Conservation (phyloP, 768 basidiomycete genomes). For the Rhizopogon vesiculosus region DNA sequence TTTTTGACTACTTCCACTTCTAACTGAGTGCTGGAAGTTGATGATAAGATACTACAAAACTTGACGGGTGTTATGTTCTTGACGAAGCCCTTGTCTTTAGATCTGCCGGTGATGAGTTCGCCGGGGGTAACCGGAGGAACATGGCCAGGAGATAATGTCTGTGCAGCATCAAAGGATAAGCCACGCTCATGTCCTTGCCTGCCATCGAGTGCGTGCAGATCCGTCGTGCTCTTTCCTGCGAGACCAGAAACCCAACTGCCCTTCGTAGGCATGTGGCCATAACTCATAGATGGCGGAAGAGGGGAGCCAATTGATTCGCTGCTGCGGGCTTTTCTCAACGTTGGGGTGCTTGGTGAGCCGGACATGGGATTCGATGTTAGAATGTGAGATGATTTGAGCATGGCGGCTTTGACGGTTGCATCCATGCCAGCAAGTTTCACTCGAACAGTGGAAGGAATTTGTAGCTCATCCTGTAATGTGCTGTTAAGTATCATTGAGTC, state of each 20-base stretch:
- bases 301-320: conserved; percentile 66
- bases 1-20: conserved; percentile 89
- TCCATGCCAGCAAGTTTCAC: conserved; percentile 82
- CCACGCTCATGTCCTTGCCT: conserved; percentile 50
- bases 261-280: conserved; percentile 27
- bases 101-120: conserved; percentile 31
- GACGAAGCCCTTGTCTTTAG: conserved; percentile 48
- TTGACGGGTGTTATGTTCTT: conserved; percentile 60
- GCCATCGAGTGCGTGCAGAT: conserved; percentile 19
- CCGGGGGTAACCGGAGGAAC: conserved; percentile 37
- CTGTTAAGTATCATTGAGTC: background rate
- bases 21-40: conserved; percentile 66
- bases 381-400: conserved; percentile 82
- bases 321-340: conserved; percentile 67
- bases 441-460: conserved; percentile 75
- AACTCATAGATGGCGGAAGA: conserved; percentile 31
- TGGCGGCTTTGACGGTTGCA: conserved; percentile 81
- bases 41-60: conserved; percentile 62
- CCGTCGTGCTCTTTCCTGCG: conserved; percentile 26
- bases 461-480: conserved; percentile 70
- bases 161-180: conserved; percentile 51
- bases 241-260: conserved; percentile 20
- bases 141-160: conserved; percentile 51
- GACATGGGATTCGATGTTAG: conserved; percentile 40
- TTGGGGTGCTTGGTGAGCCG: conserved; percentile 41